Conservation (phyloP, 352 stramenopile genomes). For the Globisporangium canariense region DNA sequence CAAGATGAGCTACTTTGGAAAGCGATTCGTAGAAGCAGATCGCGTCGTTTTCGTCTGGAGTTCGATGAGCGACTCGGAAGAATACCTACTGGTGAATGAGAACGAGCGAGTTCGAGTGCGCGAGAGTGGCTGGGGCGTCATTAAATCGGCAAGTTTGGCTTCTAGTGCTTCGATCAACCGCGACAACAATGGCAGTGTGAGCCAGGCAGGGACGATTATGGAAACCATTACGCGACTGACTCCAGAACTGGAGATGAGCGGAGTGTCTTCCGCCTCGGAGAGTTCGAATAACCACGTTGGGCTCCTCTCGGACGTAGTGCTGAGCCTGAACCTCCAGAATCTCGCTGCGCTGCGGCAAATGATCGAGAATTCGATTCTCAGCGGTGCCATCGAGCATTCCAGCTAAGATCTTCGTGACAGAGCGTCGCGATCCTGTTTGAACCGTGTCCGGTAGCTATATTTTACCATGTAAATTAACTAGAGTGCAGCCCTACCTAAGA, state of each 20-base stretch:
- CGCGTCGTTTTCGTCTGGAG: constrained; percentile 8
- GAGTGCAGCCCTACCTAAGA: too few species aligned
- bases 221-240: constrained; percentile 10
- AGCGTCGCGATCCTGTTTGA: too few species aligned
- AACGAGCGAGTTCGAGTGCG: not conserved
- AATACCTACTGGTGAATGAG: not conserved
- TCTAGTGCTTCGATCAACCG: too few species aligned
- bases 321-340: constrained; percentile 10
- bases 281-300: not conserved
- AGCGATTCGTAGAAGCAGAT: constrained; percentile 10
- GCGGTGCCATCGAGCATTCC: not conserved
- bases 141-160: not conserved
- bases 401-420: too few species aligned
- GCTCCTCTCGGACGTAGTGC: constrained; percentile 5
- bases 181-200: not conserved
- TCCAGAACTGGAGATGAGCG: not conserved
- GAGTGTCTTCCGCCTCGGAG: not conserved
- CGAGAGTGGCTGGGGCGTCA: constrained; percentile 10
- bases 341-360: constrained; percentile 9
- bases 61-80: constrained; percentile 1
- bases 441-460: too few species aligned
- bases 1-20: not conserved
- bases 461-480: too few species aligned
- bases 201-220: not conserved
- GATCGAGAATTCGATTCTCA: constrained; percentile 8